Conservation (phyloP, 1,139 yeast species). For the Spathaspora sp. region DNA sequence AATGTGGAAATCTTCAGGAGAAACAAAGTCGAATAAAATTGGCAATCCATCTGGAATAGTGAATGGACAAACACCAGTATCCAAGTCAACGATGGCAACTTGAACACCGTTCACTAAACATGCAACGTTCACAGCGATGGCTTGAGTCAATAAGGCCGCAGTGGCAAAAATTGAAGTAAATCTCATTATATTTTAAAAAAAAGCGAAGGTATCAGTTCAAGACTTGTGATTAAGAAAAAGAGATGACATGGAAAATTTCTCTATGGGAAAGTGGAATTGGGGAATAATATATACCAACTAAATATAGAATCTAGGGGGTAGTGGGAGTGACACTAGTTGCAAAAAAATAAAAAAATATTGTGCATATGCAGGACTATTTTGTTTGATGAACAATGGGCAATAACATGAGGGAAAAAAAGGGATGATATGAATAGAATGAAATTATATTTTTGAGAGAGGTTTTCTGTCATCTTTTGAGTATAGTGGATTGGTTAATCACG, state of each 20-base stretch:
- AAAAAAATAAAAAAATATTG: not conserved
- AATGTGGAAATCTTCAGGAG: conserved; percentile 33
- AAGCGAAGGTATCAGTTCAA: conserved; percentile 7
- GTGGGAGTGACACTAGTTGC: not conserved
- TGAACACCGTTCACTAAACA: conserved; percentile 36
- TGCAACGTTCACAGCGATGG: conserved; percentile 33
- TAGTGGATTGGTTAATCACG: no score
- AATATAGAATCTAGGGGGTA: not conserved
- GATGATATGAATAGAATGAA: not conserved
- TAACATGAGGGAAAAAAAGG: not conserved
- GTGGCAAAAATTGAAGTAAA: conserved; percentile 12
- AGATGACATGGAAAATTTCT: not conserved
- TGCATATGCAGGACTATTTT: not conserved
- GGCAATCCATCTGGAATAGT: conserved; percentile 31
- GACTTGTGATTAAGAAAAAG: not conserved
- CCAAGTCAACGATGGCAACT: conserved; percentile 39
- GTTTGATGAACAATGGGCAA: not conserved
- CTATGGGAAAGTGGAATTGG: not conserved
- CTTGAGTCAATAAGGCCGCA: conserved; percentile 22
- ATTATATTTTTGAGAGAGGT: not conserved
- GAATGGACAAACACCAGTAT: conserved; percentile 45
- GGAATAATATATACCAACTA: conserved; percentile 1
- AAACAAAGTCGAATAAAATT: conserved; percentile 25
- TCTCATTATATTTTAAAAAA: conserved; percentile 5
- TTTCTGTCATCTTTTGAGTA: no score